Percentiles rank a stretch among this genome's conserved stretches.
Conservation (phyloP, 2,329 filamentous ascomycete genomes). For the Phaeophleospora eucalypticola region DNA sequence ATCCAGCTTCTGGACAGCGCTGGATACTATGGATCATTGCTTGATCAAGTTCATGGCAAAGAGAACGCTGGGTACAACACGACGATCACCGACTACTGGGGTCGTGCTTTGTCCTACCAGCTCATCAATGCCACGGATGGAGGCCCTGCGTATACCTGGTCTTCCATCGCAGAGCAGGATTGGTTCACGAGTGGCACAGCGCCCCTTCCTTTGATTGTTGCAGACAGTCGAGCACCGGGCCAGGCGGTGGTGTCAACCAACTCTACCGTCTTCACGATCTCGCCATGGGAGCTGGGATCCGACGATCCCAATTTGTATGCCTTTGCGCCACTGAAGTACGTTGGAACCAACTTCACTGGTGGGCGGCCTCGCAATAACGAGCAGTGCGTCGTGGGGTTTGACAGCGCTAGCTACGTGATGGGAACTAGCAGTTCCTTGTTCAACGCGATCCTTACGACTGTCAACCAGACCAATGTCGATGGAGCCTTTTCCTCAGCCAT, state of each 20-base stretch:
- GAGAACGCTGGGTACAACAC: constrained; percentile 60
- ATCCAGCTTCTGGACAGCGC: constrained; percentile 53
- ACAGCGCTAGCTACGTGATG: constrained; percentile 79
- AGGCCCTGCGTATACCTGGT: constrained; percentile 74
- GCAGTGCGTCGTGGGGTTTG: constrained; percentile 71
- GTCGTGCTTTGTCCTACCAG: constrained; percentile 79
- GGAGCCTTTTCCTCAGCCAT: constrained; percentile 44
- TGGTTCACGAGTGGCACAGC: constrained; percentile 61
- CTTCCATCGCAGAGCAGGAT: constrained; percentile 63
- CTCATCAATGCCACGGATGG: constrained; percentile 72
- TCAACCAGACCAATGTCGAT: constrained; percentile 49
- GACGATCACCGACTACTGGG: constrained; percentile 79
- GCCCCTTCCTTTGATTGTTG: constrained; percentile 70
- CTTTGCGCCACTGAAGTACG: constrained; percentile 65
- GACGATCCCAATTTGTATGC: constrained; percentile 69
- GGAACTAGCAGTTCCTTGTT: constrained; percentile 82
- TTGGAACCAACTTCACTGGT: constrained; percentile 67
- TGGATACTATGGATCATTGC: constrained; percentile 61
- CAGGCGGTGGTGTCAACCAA: constrained; percentile 63
- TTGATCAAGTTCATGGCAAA: constrained; percentile 58
- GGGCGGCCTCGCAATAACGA: constrained; percentile 55
- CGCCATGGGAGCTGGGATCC: constrained; percentile 73
- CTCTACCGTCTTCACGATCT: constrained; percentile 72
- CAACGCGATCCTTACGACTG: constrained; percentile 67
- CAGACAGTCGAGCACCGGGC: constrained; percentile 62